phyloP scores from a whole-genome alignment of 371 early-diverging fungal species.

The Mortierella sp. region DNA sequence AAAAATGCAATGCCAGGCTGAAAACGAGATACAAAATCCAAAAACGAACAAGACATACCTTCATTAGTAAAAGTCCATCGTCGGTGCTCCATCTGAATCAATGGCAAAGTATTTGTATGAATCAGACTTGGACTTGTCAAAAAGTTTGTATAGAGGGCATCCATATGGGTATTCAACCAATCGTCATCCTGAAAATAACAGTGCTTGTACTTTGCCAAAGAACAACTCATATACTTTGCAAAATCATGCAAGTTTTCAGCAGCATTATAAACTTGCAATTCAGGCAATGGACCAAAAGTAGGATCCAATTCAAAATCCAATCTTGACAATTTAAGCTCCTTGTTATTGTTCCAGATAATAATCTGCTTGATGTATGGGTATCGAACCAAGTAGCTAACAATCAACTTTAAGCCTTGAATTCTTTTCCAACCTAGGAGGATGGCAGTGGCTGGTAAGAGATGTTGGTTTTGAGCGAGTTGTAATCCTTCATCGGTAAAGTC shows the following conservation, averaged over 20 bases:
- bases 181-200: slow-evolving; percentile 77
- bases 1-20: no score
- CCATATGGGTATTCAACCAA: slow-evolving; percentile 68
- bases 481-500: slow-evolving; percentile 52
- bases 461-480: slow-evolving; percentile 23
- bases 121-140: slow-evolving; percentile 67
- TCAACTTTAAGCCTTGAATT: slow-evolving; percentile 58
- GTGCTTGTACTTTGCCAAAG: slow-evolving; percentile 66
- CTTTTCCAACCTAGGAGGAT: slow-evolving; percentile 57
- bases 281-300: slow-evolving; percentile 38
- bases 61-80: slow-evolving; percentile 70
- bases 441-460: slow-evolving; percentile 46
- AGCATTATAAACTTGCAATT: slow-evolving; percentile 61
- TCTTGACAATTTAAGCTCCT: slow-evolving; percentile 32
- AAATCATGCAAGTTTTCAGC: slow-evolving; percentile 66
- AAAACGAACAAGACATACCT: slow-evolving; percentile 49
- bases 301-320: slow-evolving; percentile 54
- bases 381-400: slow-evolving; percentile 61
- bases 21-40: no score
- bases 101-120: slow-evolving; percentile 70
- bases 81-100: slow-evolving; percentile 66
- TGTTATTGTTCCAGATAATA: slow-evolving; percentile 65
- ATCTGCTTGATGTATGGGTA: slow-evolving; percentile 73
- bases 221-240: slow-evolving; percentile 71
- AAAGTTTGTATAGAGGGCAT: slow-evolving; percentile 72